Evolutionary conservation across 1,139 yeast genomes (phyloP).

Genomic region (Pichia sp.): DNA sequence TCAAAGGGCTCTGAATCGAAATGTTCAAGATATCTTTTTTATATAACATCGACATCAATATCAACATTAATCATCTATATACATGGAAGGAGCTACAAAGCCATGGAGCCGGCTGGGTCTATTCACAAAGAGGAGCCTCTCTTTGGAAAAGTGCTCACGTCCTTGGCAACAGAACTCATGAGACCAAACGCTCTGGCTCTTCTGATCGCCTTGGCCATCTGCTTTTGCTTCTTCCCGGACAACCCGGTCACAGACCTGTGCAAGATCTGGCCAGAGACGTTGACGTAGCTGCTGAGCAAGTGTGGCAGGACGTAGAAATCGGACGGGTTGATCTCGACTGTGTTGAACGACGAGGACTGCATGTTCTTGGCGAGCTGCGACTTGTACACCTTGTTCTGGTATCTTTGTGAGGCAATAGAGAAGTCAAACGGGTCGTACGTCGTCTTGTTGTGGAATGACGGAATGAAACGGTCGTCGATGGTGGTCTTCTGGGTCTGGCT

Average conservation of each 20-base stretch:
- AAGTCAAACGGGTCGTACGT: conserved; percentile 75
- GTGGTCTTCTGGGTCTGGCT: conserved; percentile 9
- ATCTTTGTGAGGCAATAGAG: conserved; percentile 49
- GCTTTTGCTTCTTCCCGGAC: conserved; percentile 55
- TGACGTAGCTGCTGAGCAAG: conserved; percentile 52
- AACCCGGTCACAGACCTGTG: conserved; percentile 69
- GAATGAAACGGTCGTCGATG: conserved; percentile 33
- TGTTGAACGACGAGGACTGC: conserved; percentile 38
- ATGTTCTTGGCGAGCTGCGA: conserved; percentile 20
- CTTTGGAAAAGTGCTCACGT: conserved; percentile 41
- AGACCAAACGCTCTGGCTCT: conserved; percentile 68
- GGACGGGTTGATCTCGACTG: conserved; percentile 57
- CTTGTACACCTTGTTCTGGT: conserved; percentile 32
- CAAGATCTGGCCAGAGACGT: conserved; percentile 62
- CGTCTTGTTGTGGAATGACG: conserved; percentile 37
- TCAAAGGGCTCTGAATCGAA: conserved; percentile 37
- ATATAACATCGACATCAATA: neutral
- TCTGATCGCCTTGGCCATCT: conserved; percentile 61
- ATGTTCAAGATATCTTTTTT: conserved; percentile 1
- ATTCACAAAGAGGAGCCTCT: conserved; percentile 27
- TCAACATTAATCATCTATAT: neutral
- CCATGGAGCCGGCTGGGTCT: too few relatives aligned
- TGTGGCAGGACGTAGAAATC: conserved; percentile 65
- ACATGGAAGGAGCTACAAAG: neutral
- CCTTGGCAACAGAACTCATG: conserved; percentile 58